phyloP scores from a whole-genome alignment of 2,329 filamentous ascomycete genomes.

The Phialophora chinensis region DNA sequence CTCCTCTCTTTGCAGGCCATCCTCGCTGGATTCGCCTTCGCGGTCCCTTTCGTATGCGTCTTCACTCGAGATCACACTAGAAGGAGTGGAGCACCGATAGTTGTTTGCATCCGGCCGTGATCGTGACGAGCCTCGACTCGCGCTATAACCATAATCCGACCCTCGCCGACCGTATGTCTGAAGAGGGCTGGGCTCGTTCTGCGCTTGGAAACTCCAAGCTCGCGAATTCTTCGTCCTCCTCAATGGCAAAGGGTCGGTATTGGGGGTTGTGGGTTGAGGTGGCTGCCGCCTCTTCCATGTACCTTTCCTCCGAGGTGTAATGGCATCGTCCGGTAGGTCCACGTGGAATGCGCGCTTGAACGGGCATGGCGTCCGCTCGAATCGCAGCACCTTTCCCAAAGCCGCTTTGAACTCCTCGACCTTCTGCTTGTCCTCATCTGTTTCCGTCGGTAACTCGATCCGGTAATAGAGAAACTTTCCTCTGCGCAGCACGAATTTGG shows the following conservation, averaged over 20 bases:
- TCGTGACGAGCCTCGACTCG: conserved; percentile 29
- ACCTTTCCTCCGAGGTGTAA: conserved; percentile 68
- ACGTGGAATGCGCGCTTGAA: conserved; percentile 80
- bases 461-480: conserved; percentile 85
- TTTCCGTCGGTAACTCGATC: conserved; percentile 77
- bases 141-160: conserved; percentile 34
- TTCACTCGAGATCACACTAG: conserved; percentile 35
- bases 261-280: conserved; percentile 48
- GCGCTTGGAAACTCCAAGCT: conserved; percentile 35
- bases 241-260: conserved; percentile 28
- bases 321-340: conserved; percentile 71
- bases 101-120: conserved; percentile 20
- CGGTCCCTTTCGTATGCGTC: conserved; percentile 18
- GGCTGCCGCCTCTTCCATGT: conserved; percentile 70
- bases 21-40: conserved; percentile 24
- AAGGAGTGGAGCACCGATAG: conserved; percentile 30
- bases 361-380: conserved; percentile 86
- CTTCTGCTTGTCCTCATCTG: conserved; percentile 66
- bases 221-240: conserved; percentile 33
- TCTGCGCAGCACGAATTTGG: conserved; percentile 86
- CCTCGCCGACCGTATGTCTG: conserved; percentile 33
- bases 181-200: conserved; percentile 23
- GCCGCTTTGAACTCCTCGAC: conserved; percentile 72
- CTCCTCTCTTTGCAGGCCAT: conserved; percentile 5
- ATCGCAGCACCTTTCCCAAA: conserved; percentile 75